Evolutionary conservation across 2,329 filamentous ascomycete genomes (phyloP).

Genomic region (Dactylella cylindrospora): DNA sequence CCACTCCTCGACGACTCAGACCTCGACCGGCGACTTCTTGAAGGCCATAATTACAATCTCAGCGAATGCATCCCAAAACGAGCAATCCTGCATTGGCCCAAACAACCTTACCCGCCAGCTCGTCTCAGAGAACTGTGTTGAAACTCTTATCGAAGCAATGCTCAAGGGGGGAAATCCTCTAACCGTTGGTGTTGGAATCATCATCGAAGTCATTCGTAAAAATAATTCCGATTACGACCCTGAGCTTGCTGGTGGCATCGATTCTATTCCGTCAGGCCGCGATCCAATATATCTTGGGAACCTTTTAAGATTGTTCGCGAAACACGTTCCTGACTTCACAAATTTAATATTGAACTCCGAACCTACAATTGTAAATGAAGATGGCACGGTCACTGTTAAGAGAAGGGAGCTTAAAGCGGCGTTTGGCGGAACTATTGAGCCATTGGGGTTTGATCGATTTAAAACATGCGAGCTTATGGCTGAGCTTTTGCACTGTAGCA

Average conservation of each 20-base stretch:
- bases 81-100: constrained; percentile 97
- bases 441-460: constrained; percentile 93
- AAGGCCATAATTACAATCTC: constrained; percentile 99
- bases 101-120: constrained; percentile 95
- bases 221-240: constrained; percentile 99
- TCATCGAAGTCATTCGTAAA: constrained; percentile 98
- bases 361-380: constrained; percentile 59
- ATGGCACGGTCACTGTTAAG: constrained; percentile 63
- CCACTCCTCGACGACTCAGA: constrained; percentile 86
- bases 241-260: constrained; percentile 75
- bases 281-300: constrained; percentile 96
- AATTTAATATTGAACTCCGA: constrained; percentile 76
- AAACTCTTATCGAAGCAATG: constrained; percentile 87
- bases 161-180: constrained; percentile 87
- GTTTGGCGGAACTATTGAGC: constrained; percentile 87
- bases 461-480: constrained; percentile 99
- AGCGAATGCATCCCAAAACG: constrained; percentile 94
- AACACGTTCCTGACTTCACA: constrained; percentile 93
- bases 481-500: constrained; percentile 93
- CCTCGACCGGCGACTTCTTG: constrained; percentile 92
- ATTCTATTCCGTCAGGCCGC: constrained; percentile 74
- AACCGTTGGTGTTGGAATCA: constrained; percentile 92
- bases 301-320: constrained; percentile 81
- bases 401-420: constrained; percentile 78
- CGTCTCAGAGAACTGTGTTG: constrained; percentile 80